These are phyloP conservation scores for Nigrograna mackinnonii DNA, from an alignment of 2,329 filamentous ascomycete species.

Conservation along the genomic window DNA sequence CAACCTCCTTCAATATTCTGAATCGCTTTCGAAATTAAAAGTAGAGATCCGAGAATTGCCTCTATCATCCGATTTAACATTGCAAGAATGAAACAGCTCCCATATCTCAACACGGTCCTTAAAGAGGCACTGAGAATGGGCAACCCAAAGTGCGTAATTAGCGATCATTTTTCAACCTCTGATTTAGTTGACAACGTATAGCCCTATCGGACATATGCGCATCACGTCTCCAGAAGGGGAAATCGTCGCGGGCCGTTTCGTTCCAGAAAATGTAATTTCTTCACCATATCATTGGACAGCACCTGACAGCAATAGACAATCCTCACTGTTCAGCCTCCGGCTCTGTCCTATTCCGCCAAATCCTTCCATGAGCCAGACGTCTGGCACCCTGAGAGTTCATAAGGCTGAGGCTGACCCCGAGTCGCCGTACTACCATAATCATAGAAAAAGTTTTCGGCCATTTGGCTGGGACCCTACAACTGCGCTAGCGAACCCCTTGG, in stretches of 20 bases:
- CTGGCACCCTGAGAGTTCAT: constrained; percentile 13
- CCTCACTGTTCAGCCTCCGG: constrained; percentile 6
- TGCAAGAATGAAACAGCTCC: constrained; percentile 4
- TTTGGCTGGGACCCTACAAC: constrained; percentile 8
- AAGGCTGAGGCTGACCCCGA: constrained; percentile 5
- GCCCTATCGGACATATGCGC: constrained; percentile 3
- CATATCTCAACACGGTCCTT: constrained; percentile 17
- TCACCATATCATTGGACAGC: neutral
- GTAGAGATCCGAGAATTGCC: constrained; percentile 9
- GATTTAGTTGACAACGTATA: constrained; percentile 1
- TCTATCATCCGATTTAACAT: neutral
- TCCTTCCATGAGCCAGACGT: constrained; percentile 6
- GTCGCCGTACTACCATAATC: constrained; percentile 6
- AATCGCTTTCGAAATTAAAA: constrained; percentile 1
- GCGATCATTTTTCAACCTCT: neutral
- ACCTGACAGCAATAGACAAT: constrained; percentile 2
- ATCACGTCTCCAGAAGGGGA: constrained; percentile 9
- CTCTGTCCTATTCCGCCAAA: constrained; percentile 4
- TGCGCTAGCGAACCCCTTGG: constrained; percentile 9
- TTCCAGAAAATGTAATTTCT: constrained; percentile 9
- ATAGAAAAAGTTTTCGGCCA: constrained; percentile 5
- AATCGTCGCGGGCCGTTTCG: constrained; percentile 5
- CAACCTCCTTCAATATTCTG: neutral
- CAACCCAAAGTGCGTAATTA: constrained; percentile 9
- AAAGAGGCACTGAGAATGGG: constrained; percentile 15